These are phyloP conservation scores for Shiraia sp. DNA, from an alignment of 2,329 filamentous ascomycete genomes.

Conservation along the genomic window DNA sequence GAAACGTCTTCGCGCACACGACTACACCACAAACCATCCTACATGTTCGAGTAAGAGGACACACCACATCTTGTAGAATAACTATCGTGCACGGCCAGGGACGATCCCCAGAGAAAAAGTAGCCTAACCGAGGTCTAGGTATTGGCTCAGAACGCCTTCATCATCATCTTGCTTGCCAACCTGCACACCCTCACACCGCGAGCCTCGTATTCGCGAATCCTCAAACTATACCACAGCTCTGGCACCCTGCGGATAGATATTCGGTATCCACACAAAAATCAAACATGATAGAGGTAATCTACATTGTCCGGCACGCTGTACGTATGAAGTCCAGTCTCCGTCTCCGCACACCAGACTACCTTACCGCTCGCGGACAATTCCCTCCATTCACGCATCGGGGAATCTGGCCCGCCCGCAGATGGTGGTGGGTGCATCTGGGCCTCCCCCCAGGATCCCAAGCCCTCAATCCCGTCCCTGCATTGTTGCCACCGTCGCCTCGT, in stretches of 20 bases:
- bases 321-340: constrained; percentile 34
- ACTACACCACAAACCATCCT: too few relatives aligned
- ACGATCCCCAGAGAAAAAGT: constrained; percentile 3
- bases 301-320: constrained; percentile 56
- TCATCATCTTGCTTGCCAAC: constrained; percentile 1
- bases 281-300: constrained; percentile 52
- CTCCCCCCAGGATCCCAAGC: too few relatives aligned
- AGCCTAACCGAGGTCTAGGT: constrained; percentile 12
- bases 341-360: constrained; percentile 9
- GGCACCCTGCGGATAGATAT: constrained; percentile 1
- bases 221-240: constrained; percentile 5
- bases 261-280: constrained; percentile 1
- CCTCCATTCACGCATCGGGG: constrained; percentile 11
- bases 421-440: too few relatives aligned
- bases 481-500: constrained; percentile 4
- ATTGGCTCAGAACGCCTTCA: constrained; percentile 4
- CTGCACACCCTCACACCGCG: constrained; percentile 3
- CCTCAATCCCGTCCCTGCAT: constrained; percentile 17
- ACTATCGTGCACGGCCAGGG: background rate
- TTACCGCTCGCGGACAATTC: constrained; percentile 1
- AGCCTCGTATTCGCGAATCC: constrained; percentile 10
- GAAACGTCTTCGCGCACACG: background rate
- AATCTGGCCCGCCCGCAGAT: constrained; percentile 14
- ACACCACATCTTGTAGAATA: too few relatives aligned
- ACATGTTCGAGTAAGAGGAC: too few relatives aligned